Conservation (phyloP, 306 rosid genomes). For the Cicer bijugum region DNA sequence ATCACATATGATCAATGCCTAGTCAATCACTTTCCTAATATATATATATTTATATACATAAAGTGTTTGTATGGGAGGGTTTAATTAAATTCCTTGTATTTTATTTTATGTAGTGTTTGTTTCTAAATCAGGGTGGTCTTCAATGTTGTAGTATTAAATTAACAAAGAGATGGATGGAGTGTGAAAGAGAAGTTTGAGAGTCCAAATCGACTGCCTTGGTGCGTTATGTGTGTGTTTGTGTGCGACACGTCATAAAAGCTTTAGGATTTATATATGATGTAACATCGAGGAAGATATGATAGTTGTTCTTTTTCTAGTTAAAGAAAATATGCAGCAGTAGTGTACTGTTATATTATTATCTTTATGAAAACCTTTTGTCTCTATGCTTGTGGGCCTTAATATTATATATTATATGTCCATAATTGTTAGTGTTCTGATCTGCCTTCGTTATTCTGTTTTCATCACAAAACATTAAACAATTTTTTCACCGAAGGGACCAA, state of each 20-base stretch:
- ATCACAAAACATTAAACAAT: neutral
- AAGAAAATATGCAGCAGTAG: slow-evolving; percentile 38
- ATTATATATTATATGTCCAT: slow-evolving; percentile 22
- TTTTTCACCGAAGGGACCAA: neutral
- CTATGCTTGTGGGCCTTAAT: slow-evolving; percentile 38
- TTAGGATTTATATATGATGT: slow-evolving; percentile 62
- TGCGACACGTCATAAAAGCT: slow-evolving; percentile 53
- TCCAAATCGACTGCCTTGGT: slow-evolving; percentile 59
- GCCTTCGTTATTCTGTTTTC: neutral
- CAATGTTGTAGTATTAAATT: slow-evolving; percentile 45
- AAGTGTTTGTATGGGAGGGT: slow-evolving; percentile 43
- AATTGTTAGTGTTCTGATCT: neutral
- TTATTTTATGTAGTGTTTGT: slow-evolving; percentile 32
- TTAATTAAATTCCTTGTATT: slow-evolving; percentile 30
- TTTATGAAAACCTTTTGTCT: slow-evolving; percentile 37
- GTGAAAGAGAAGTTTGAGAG: slow-evolving; percentile 64
- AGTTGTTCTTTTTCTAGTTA: slow-evolving; percentile 41
- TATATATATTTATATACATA: slow-evolving; percentile 35
- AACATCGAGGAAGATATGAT: slow-evolving; percentile 69
- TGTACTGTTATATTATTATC: slow-evolving; percentile 35
- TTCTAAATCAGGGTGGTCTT: slow-evolving; percentile 38
- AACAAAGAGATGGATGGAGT: slow-evolving; percentile 40
- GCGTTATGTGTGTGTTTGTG: slow-evolving; percentile 55
- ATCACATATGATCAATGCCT: slow-evolving; percentile 11
- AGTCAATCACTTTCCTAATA: slow-evolving; percentile 34